Evolutionary conservation across 768 basidiomycete genomes (phyloP), one percentile per base, ranked within the genome.

Genomic region (Amanita jacksonii): DNA sequence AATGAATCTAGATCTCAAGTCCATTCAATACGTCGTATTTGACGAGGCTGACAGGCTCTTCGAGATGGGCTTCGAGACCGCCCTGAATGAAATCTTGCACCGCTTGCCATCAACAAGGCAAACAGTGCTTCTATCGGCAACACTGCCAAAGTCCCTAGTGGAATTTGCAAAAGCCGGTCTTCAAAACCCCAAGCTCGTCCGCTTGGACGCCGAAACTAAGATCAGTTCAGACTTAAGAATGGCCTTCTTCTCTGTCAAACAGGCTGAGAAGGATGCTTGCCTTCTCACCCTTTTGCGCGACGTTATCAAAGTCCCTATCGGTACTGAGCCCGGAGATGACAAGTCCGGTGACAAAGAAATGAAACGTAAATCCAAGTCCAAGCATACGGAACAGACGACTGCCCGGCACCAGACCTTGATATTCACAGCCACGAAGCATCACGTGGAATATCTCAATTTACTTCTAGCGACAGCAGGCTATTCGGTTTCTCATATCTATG

Each of bases 101-200:
- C 88, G 92, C 24, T 78, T 99, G 41, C 92, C 93, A 9, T 47
- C 79, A 0, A 75, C 79, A 10, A 81, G 96, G 24, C 96, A 98
- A 63, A 94, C 91, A 2, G 74, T 97, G 31, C 75, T 99, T 4
- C 97, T 97, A 62, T 97, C 93, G 0, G 96, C 96, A 1, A 99
- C 96, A 0, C 72, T 99, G 3, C 96, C 96, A 4, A 91, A 91
- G 57, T 84, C 90, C 4, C 76, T 99, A 12, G 91, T 97, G 38
- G 94, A 97, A 40, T 99, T 99, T 58, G 92, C 96, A n/a, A 96
- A 92, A 58, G 96, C 94, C 20, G 96, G 96, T 31, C 69, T 99
- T 15, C 77, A 82, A 51, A 82, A 93, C 53, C 96, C 96, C 8
- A 91, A 92, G 59, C 80, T 99, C 31, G 83, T 98, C 16, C 85